Conservation (phyloP, 139 green algal genomes). For the Gonium pectorale region DNA sequence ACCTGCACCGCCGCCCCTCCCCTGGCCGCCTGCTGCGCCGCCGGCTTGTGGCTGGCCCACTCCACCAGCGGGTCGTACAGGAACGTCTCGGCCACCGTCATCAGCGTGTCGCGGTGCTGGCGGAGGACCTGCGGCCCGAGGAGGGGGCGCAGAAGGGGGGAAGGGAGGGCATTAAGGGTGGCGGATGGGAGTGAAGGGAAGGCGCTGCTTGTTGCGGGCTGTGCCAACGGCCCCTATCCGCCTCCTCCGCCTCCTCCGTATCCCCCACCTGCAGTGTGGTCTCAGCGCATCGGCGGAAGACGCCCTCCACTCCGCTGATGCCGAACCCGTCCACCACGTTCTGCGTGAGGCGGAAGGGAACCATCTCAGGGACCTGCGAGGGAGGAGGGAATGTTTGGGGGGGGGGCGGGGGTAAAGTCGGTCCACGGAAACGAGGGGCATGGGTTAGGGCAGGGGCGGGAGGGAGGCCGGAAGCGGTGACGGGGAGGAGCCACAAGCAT, state of each 20-base stretch:
- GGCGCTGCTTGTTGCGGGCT: too few relatives aligned
- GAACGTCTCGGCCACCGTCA: conserved; percentile 96
- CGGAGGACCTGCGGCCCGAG: conserved; percentile 79
- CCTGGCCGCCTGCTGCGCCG: too few relatives aligned
- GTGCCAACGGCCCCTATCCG: too few relatives aligned
- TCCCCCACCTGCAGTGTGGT: conserved; percentile 84
- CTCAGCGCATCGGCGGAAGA: conserved; percentile 87
- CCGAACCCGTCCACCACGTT: conserved; percentile 97
- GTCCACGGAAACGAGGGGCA: too few relatives aligned
- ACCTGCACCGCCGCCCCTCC: background rate
- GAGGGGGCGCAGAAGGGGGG: too few relatives aligned
- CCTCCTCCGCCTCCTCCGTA: background rate
- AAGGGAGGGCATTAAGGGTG: too few relatives aligned
- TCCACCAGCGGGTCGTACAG: conserved; percentile 97
- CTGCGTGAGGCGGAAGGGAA: conserved; percentile 98
- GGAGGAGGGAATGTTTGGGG: too few relatives aligned
- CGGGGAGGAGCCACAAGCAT: too few relatives aligned
- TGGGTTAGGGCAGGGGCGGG: too few relatives aligned
- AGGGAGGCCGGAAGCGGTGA: too few relatives aligned
- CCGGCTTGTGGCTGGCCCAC: conserved; percentile 69
- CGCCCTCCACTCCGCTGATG: conserved; percentile 90
- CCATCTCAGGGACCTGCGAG: conserved; percentile 87
- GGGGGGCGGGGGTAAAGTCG: too few relatives aligned
- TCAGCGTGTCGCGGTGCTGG: conserved; percentile 82
- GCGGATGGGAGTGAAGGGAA: too few relatives aligned